Evolutionary conservation across 805 yeast genomes (phyloP).

Genomic region (Candida chauliodis): DNA sequence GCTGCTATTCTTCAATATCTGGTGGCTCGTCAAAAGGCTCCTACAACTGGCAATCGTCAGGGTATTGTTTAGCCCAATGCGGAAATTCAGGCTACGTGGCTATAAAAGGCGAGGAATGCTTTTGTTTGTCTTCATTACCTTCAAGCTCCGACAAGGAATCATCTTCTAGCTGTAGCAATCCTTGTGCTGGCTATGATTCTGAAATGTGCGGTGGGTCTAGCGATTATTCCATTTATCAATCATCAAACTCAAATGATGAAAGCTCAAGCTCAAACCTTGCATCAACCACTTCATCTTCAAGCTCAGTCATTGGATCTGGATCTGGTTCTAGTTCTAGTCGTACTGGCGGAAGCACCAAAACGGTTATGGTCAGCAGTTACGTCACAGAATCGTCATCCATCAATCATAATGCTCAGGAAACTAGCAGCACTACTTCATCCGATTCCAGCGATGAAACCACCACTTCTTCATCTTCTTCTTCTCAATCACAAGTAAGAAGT

Average conservation of each 20-base stretch:
- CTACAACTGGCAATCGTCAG: conserved; percentile 58
- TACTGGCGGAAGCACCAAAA: conserved; percentile 3
- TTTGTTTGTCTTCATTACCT: conserved; percentile 35
- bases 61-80: conserved; percentile 55
- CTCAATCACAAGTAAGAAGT: conserved; percentile 1
- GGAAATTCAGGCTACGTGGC: conserved; percentile 36
- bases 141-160: conserved; percentile 16
- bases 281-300: conserved; percentile 11
- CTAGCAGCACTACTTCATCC: conserved; percentile 1
- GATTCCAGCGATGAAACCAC: conserved; percentile 11
- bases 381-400: conserved; percentile 10
- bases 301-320: conserved; percentile 4
- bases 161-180: conserved; percentile 23
- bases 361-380: too few relatives aligned
- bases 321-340: conserved; percentile 3
- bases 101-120: conserved; percentile 34
- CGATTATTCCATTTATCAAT: conserved; percentile 28
- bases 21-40: conserved; percentile 35
- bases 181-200: conserved; percentile 33
- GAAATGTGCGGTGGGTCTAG: conserved; percentile 38
- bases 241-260: conserved; percentile 9
- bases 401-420: too few relatives aligned
- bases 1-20: conserved; percentile 11
- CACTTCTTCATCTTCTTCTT: conserved; percentile 10
- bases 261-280: conserved; percentile 5